Percentiles rank a stretch among this genome's conserved stretches.
phyloP scores from a whole-genome alignment of 495 filamentous ascomycete species.

The Massariosphaeria phaeospora region DNA sequence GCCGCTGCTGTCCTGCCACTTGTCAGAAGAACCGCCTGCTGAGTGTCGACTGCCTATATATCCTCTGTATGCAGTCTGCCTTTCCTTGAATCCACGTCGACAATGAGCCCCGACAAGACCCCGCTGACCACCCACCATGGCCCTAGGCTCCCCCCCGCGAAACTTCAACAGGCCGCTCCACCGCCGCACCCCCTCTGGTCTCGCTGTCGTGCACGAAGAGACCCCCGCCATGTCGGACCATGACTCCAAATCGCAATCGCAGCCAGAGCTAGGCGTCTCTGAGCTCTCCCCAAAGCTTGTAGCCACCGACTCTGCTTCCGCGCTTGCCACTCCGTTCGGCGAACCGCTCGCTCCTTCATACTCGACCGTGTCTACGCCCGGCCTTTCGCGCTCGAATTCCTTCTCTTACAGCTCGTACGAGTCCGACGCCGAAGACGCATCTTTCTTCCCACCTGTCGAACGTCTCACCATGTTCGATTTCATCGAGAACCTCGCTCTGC shows the following conservation, averaged over 20 bases:
- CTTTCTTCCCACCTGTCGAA: conserved; percentile 78
- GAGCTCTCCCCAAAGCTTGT: conserved; percentile 25
- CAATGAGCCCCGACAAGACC: conserved; percentile 5
- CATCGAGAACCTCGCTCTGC: conserved; percentile 86
- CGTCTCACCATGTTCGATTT: conserved; percentile 87
- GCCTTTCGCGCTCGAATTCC: conserved; percentile 65
- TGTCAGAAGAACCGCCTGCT: conserved; percentile 10
- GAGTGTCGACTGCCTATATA: conserved; percentile 8
- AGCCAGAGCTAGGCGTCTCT: conserved; percentile 31
- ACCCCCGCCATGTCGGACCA: conserved; percentile 34
- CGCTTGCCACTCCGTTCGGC: conserved; percentile 19
- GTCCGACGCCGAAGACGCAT: conserved; percentile 79
- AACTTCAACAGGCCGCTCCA: conserved; percentile 13
- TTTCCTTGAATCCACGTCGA: not conserved
- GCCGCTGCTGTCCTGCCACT: not conserved
- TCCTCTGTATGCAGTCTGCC: conserved; percentile 6
- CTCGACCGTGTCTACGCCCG: conserved; percentile 47
- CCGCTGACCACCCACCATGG: conserved; percentile 26
- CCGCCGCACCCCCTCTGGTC: conserved; percentile 24
- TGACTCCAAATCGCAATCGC: conserved; percentile 19
- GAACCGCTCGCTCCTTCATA: conserved; percentile 23
- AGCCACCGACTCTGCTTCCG: conserved; percentile 28
- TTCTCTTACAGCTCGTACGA: conserved; percentile 53
- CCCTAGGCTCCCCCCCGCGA: conserved; percentile 25
- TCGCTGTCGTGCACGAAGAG: conserved; percentile 23